These are phyloP conservation scores for Ascochyta koolunga DNA, from an alignment of 2,329 filamentous ascomycete species.

Conservation along the genomic window DNA sequence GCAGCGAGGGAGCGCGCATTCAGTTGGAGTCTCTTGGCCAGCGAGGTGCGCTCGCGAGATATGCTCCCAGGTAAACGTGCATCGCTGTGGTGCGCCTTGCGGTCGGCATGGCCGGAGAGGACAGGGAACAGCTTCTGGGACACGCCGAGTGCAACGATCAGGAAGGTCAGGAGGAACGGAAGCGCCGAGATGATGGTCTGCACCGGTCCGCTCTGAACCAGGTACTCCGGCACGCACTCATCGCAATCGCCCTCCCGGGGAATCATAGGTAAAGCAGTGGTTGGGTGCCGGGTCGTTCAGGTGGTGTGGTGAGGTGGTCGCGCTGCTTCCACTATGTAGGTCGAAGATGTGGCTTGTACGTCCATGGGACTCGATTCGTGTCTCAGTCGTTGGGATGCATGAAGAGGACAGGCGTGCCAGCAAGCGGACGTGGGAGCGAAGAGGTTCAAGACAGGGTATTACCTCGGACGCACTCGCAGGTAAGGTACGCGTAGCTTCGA, in stretches of 20 bases:
- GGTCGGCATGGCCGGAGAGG: conserved; percentile 64
- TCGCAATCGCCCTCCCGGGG: conserved; percentile 58
- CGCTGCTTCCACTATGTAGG: conserved; percentile 9
- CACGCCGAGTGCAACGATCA: conserved; percentile 66
- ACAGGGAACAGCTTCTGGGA: conserved; percentile 73
- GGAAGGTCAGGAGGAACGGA: conserved; percentile 75
- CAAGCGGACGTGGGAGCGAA: not conserved
- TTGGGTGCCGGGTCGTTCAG: not conserved
- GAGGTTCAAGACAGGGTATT: conserved; percentile 9
- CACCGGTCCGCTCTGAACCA: conserved; percentile 51
- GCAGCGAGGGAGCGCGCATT: conserved; percentile 57
- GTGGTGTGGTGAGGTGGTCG: conserved; percentile 3
- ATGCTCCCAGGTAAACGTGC: conserved; percentile 60
- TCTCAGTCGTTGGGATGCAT: conserved; percentile 20
- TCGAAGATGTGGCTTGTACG: conserved; percentile 23
- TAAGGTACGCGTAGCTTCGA: conserved; percentile 27
- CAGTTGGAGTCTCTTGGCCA: conserved; percentile 48
- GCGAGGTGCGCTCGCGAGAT: conserved; percentile 29
- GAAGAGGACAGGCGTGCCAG: conserved; percentile 9
- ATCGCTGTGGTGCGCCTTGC: conserved; percentile 67
- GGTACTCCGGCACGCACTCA: conserved; percentile 62
- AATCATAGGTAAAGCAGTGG: conserved; percentile 34
- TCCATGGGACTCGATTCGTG: conserved; percentile 31
- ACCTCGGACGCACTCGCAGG: conserved; percentile 8
- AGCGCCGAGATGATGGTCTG: conserved; percentile 65